Evolutionary conservation across 1,284 basidiomycete species (phyloP).

Genomic region (Inonotus obliquus): DNA sequence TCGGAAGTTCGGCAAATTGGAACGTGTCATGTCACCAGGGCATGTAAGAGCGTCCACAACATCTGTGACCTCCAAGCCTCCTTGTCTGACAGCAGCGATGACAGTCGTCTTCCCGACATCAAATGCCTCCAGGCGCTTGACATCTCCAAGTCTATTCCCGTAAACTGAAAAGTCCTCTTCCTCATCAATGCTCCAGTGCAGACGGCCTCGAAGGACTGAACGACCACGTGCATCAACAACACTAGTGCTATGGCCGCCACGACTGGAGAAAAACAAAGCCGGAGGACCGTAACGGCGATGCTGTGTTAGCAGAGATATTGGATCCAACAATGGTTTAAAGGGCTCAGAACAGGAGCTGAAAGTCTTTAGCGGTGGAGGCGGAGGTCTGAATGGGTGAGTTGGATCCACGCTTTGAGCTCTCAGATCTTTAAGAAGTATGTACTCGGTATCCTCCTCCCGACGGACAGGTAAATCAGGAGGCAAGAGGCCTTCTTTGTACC

Average conservation of each 20-base stretch:
- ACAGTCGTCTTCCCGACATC: conserved; percentile 69
- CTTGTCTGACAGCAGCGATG: conserved; percentile 76
- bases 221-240: conserved; percentile 81
- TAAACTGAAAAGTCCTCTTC: conserved; percentile 35
- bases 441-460: conserved; percentile 66
- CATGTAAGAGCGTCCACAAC: conserved; percentile 68
- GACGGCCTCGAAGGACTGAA: conserved; percentile 73
- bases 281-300: conserved; percentile 81
- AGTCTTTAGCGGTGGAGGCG: conserved; percentile 35
- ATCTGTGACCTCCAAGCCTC: conserved; percentile 74
- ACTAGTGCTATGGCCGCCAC: conserved; percentile 77
- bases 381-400: conserved; percentile 63
- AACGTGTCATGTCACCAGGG: conserved; percentile 72
- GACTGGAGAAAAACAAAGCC: conserved; percentile 80
- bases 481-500: conserved; percentile 76
- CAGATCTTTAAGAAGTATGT: conserved; percentile 64
- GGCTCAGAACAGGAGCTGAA: conserved; percentile 27
- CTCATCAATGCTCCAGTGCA: conserved; percentile 71
- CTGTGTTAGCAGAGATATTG: conserved; percentile 77
- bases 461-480: conserved; percentile 76
- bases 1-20: conserved; percentile 59
- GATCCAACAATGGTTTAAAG: conserved; percentile 61
- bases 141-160: conserved; percentile 62
- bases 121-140: conserved; percentile 74
- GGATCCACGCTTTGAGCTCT: conserved; percentile 72